phyloP scores from a whole-genome alignment of 495 filamentous ascomycete genomes.

The Xylaria flabelliformis region DNA sequence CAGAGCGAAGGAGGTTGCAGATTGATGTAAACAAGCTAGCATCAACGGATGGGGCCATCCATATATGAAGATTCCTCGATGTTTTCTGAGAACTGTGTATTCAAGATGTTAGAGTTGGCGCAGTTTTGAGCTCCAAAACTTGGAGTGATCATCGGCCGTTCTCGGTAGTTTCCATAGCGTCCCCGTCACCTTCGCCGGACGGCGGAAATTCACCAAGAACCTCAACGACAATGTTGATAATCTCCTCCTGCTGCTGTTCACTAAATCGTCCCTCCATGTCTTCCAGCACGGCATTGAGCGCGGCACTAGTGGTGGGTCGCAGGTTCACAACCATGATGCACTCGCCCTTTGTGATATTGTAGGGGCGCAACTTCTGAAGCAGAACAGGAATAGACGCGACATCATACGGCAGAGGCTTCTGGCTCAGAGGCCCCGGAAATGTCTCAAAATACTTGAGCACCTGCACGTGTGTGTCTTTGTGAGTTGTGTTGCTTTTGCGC shows the following conservation, averaged over 20 bases:
- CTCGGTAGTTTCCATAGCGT: conserved; percentile 42
- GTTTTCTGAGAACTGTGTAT: neutral
- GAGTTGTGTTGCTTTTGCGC: conserved; percentile 12
- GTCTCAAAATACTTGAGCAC: conserved; percentile 48
- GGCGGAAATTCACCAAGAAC: conserved; percentile 48
- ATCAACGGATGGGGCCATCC: neutral
- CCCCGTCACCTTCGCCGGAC: conserved; percentile 26
- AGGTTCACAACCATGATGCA: conserved; percentile 54
- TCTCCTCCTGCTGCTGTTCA: conserved; percentile 49
- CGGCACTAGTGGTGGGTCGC: conserved; percentile 44
- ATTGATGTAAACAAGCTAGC: conserved; percentile 38
- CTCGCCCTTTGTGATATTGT: conserved; percentile 54
- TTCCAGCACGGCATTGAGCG: conserved; percentile 52
- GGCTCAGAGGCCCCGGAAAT: conserved; percentile 49
- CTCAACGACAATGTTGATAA: conserved; percentile 50
- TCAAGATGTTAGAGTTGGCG: neutral
- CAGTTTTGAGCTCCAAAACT: neutral
- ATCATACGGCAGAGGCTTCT: conserved; percentile 48
- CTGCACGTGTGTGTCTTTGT: conserved; percentile 30
- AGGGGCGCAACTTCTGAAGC: conserved; percentile 45
- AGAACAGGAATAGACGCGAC: conserved; percentile 40
- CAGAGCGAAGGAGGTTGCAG: conserved; percentile 53
- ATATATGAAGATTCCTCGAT: neutral
- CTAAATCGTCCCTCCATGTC: conserved; percentile 53
- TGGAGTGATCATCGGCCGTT: conserved; percentile 34